phyloP scores from a whole-genome alignment of 371 early-diverging fungal genomes.

The Mucor circinelloides region DNA sequence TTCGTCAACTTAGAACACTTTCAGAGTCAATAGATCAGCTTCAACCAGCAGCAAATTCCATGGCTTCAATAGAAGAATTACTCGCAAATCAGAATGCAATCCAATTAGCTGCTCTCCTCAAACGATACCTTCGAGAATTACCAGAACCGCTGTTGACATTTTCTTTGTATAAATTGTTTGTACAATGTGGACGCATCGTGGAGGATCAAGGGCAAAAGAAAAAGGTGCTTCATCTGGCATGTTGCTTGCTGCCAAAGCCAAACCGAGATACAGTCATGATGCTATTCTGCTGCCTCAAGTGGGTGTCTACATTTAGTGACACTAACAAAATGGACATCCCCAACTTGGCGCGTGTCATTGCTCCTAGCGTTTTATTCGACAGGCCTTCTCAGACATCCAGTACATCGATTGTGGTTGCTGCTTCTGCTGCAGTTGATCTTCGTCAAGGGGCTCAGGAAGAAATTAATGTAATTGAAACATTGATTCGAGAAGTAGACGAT shows the following conservation, averaged over 20 bases:
- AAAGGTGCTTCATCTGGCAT: conserved; percentile 73
- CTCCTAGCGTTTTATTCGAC: conserved; percentile 85
- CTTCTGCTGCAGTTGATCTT: conserved; percentile 41
- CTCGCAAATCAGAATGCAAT: conserved; percentile 77
- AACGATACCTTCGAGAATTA: conserved; percentile 92
- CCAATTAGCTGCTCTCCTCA: conserved; percentile 92
- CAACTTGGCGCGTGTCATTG: conserved; percentile 91
- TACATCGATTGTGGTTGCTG: conserved; percentile 20
- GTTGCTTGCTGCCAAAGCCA: conserved; percentile 84
- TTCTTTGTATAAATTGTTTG: conserved; percentile 80
- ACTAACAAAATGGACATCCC: conserved; percentile 87
- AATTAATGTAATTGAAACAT: conserved; percentile 74
- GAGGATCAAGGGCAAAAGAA: conserved; percentile 21
- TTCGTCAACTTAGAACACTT: conserved; percentile 79
- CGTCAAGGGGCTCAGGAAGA: conserved; percentile 60
- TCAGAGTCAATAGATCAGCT: conserved; percentile 57
- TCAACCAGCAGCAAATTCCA: neutral
- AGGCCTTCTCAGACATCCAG: conserved; percentile 1
- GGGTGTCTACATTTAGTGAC: conserved; percentile 74
- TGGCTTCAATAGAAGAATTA: neutral
- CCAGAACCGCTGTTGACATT: conserved; percentile 95
- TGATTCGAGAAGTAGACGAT: conserved; percentile 72
- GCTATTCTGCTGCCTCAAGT: conserved; percentile 80
- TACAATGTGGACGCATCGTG: conserved; percentile 61
- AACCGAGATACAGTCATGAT: conserved; percentile 91